Conservation (phyloP, 257 asterid species). For the Solanum ossicruentum region DNA sequence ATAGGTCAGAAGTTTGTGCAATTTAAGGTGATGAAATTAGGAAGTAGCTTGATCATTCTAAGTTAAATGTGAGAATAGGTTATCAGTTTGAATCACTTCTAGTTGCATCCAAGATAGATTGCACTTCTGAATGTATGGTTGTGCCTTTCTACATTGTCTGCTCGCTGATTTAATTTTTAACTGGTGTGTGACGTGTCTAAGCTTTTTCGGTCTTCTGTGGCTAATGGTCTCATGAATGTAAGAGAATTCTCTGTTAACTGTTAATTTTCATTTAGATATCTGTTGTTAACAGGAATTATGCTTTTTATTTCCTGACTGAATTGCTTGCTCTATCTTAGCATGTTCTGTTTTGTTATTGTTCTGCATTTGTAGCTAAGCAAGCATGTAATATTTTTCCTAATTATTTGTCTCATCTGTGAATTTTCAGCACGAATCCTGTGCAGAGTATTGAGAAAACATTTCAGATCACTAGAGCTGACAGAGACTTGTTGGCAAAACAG, state of each 20-base stretch:
- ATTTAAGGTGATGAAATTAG: not conserved
- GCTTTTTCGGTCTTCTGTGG: not conserved
- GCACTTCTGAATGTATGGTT: not conserved
- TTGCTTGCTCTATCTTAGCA: not conserved
- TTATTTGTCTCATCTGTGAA: not conserved
- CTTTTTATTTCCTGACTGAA: not conserved
- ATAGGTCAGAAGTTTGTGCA: not conserved
- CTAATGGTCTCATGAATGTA: not conserved
- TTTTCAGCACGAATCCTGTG: constrained; percentile 68
- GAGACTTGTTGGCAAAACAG: constrained; percentile 65
- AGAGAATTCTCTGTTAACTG: not conserved
- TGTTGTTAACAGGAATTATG: not conserved
- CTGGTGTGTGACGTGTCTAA: not conserved
- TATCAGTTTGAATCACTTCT: not conserved
- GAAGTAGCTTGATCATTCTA: not conserved
- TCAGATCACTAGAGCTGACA: constrained; percentile 75
- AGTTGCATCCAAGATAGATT: not conserved
- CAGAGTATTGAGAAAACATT: constrained; percentile 79
- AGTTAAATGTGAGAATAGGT: not conserved
- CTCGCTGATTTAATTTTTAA: not conserved
- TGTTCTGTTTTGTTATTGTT: not conserved
- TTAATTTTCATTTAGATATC: not conserved
- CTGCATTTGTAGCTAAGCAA: not conserved
- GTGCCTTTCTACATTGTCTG: not conserved
- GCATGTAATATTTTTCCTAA: not conserved